Percentiles rank a stretch among this genome's conserved stretches.
These are phyloP conservation scores for Trichopus zeylanicus DNA, from an alignment of 116 monocot species.

Conservation along the genomic window DNA sequence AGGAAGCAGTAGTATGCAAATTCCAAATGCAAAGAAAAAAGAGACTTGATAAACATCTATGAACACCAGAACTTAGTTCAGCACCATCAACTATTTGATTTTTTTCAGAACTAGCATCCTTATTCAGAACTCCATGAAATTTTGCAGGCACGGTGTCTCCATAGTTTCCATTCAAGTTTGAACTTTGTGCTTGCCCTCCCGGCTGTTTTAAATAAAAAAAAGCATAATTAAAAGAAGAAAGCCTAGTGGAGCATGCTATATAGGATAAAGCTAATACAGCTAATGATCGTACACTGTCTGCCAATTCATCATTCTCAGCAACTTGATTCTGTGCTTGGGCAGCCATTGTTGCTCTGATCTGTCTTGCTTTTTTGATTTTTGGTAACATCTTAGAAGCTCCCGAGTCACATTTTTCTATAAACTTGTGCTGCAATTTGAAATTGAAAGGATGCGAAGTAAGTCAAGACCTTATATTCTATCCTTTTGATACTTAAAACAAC, in stretches of 20 bases:
- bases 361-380: constrained; percentile 81
- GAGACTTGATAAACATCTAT: background rate
- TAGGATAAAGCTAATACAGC: background rate
- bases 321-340: constrained; percentile 40
- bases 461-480: no score
- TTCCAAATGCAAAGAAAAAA: background rate
- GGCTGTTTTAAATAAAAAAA: constrained; percentile 22
- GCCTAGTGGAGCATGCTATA: background rate
- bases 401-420: constrained; percentile 77
- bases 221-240: constrained; percentile 4
- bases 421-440: constrained; percentile 76
- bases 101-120: constrained; percentile 17
- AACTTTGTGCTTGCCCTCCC: constrained; percentile 20
- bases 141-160: constrained; percentile 72
- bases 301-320: constrained; percentile 9
- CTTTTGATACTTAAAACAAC: no score
- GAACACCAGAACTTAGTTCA: constrained; percentile 16
- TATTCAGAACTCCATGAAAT: constrained; percentile 21
- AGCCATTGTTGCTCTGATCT: constrained; percentile 63
- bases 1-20: background rate
- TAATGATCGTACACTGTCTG: constrained; percentile 16
- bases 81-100: constrained; percentile 1
- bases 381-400: constrained; percentile 91
- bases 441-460: no score
- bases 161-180: constrained; percentile 35